Conservation (phyloP, 208 protist species). For the Leishmania braziliensis region DNA sequence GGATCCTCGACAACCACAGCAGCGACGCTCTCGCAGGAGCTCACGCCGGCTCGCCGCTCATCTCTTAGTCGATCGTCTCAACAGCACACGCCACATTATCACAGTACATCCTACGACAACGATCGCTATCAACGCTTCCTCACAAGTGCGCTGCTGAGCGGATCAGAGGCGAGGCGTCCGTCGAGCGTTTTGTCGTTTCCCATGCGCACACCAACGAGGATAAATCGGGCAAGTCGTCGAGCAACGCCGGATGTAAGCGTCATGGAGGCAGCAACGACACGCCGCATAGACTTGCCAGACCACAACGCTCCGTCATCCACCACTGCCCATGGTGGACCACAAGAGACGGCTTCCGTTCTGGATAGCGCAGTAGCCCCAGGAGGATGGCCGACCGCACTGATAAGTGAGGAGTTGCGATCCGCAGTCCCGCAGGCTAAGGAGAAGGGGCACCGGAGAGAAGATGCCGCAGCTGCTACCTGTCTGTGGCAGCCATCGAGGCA, state of each 20-base stretch:
- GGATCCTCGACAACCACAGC: background rate
- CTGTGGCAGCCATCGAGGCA: background rate
- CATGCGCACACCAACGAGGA: slow-evolving; percentile 4
- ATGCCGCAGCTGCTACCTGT: background rate
- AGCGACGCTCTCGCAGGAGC: slow-evolving; percentile 11
- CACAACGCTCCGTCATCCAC: background rate
- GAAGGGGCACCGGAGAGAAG: background rate
- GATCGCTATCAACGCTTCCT: slow-evolving; percentile 25
- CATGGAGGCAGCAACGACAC: background rate
- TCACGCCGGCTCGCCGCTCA: slow-evolving; percentile 7
- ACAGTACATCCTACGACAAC: slow-evolving; percentile 25
- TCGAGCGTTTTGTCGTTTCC: slow-evolving; percentile 18
- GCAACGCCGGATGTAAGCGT: slow-evolving; percentile 1
- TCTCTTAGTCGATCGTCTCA: slow-evolving; percentile 4
- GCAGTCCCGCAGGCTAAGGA: background rate
- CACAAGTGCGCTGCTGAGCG: slow-evolving; percentile 26
- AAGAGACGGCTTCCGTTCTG: background rate
- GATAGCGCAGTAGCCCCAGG: background rate
- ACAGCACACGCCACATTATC: slow-evolving; percentile 8
- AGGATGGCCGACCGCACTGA: background rate
- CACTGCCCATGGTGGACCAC: background rate
- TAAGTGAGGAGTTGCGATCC: background rate
- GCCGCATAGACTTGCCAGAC: background rate
- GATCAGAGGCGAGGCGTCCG: slow-evolving; percentile 1
- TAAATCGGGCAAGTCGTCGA: background rate